Evolutionary conservation across 805 yeast species (phyloP).

Genomic region (Sugiyamaella qingdaonensis): DNA sequence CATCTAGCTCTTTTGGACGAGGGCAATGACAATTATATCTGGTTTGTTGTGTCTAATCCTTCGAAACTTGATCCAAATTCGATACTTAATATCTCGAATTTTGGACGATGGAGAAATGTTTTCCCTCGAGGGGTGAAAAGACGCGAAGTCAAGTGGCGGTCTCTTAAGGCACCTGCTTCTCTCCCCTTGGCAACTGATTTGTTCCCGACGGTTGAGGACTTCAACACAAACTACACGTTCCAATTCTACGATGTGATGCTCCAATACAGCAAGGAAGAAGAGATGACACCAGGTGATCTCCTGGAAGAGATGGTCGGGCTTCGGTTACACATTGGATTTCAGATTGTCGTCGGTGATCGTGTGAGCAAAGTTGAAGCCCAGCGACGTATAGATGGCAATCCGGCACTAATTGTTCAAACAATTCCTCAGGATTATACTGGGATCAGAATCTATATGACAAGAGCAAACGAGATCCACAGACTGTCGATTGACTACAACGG

Average conservation of each 20-base stretch:
- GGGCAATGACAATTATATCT: slow-evolving; percentile 31
- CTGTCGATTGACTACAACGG: slow-evolving; percentile 69
- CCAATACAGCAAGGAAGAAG: slow-evolving; percentile 51
- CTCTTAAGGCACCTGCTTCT: slow-evolving; percentile 89
- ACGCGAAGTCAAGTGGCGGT: slow-evolving; percentile 82
- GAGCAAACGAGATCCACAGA: slow-evolving; percentile 83
- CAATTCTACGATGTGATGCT: slow-evolving; percentile 77
- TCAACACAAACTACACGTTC: slow-evolving; percentile 68
- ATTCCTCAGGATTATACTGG: slow-evolving; percentile 47
- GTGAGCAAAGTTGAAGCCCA: slow-evolving; percentile 64
- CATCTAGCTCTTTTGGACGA: neutral
- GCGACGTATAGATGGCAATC: slow-evolving; percentile 52
- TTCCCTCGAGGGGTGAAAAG: slow-evolving; percentile 69
- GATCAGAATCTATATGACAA: slow-evolving; percentile 64
- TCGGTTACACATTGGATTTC: slow-evolving; percentile 83
- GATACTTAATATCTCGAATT: slow-evolving; percentile 52
- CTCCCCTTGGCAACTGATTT: slow-evolving; percentile 76
- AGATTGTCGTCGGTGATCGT: slow-evolving; percentile 70
- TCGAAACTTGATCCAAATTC: slow-evolving; percentile 60
- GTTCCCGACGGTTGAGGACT: slow-evolving; percentile 68
- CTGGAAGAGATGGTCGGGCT: slow-evolving; percentile 84
- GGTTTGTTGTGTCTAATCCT: slow-evolving; percentile 74
- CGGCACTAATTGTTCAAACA: slow-evolving; percentile 53
- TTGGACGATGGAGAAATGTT: slow-evolving; percentile 88
- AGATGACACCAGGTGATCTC: slow-evolving; percentile 54